Percentiles rank a stretch among this genome's conserved stretches.
phyloP scores from a whole-genome alignment of 805 yeast species.

The Brettanomyces custersianus region DNA sequence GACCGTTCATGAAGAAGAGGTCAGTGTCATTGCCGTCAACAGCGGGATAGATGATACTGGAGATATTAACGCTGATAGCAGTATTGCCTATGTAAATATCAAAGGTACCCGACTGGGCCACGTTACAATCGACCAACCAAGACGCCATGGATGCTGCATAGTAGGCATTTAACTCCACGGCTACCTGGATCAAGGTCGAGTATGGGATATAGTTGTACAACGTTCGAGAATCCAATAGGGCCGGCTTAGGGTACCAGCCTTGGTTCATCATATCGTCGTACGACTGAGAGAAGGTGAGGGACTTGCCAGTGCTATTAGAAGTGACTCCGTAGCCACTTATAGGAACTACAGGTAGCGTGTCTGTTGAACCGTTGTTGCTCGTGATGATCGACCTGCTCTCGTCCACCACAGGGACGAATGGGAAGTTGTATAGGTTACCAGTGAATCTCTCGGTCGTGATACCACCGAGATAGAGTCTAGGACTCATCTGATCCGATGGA shows the following conservation, averaged over 20 bases:
- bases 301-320: slow-evolving; percentile 18
- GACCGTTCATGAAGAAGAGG: slow-evolving; percentile 45
- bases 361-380: slow-evolving; percentile 10
- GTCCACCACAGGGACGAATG: slow-evolving; percentile 35
- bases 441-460: slow-evolving; percentile 37
- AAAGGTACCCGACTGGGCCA: slow-evolving; percentile 41
- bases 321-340: slow-evolving; percentile 36
- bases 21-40: slow-evolving; percentile 23
- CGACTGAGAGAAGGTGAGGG: slow-evolving; percentile 22
- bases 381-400: slow-evolving; percentile 6
- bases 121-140: slow-evolving; percentile 60
- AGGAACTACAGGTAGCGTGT: slow-evolving; percentile 34
- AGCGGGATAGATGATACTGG: slow-evolving; percentile 35
- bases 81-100: slow-evolving; percentile 46
- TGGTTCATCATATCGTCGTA: slow-evolving; percentile 31
- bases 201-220: slow-evolving; percentile 44
- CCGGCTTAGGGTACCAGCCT: slow-evolving; percentile 36
- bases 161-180: slow-evolving; percentile 62
- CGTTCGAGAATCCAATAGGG: slow-evolving; percentile 49
- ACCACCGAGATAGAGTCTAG: slow-evolving; percentile 47
- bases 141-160: slow-evolving; percentile 35
- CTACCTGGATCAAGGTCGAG: slow-evolving; percentile 47
- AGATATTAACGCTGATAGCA: slow-evolving; percentile 40
- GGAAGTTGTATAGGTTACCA: slow-evolving; percentile 41
- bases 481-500: slow-evolving; percentile 19